Percentiles rank a stretch among this genome's conserved stretches.
These are phyloP conservation scores for Ophiostoma angusticollis DNA, from an alignment of 2,329 filamentous ascomycete genomes.

Conservation along the genomic window DNA sequence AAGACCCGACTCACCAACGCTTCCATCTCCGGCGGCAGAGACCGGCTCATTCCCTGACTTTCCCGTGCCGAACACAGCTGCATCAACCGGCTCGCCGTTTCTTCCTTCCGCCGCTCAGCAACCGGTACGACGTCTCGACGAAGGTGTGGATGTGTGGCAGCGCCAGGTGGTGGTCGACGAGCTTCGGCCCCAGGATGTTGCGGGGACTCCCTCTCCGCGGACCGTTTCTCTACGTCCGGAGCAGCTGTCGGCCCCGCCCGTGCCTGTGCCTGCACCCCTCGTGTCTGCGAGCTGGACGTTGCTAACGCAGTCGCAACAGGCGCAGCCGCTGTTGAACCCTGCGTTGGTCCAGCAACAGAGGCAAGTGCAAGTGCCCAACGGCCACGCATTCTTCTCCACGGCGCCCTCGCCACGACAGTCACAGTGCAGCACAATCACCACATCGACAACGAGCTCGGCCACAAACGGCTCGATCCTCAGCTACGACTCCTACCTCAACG, in stretches of 20 bases:
- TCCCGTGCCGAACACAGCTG: neutral
- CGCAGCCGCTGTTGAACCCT: neutral
- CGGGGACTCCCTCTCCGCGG: neutral
- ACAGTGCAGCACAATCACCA: constrained; percentile 12
- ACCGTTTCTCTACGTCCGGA: neutral
- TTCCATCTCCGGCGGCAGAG: constrained; percentile 6
- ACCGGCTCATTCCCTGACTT: neutral
- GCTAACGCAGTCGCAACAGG: constrained; percentile 2
- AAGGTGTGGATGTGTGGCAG: constrained; percentile 8
- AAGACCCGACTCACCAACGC: constrained; percentile 14
- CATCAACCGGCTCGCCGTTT: no score
- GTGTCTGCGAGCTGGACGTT: constrained; percentile 1
- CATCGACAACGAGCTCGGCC: constrained; percentile 7
- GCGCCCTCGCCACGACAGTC: constrained; percentile 11
- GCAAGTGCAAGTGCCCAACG: neutral
- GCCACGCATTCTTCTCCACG: no score
- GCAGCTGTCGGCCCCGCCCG: neutral
- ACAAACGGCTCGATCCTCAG: constrained; percentile 11
- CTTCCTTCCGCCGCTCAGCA: neutral
- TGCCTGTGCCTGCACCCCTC: neutral
- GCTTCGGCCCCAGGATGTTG: neutral
- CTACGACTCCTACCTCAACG: constrained; percentile 4
- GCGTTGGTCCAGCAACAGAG: neutral
- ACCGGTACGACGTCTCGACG: constrained; percentile 4
- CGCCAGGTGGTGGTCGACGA: neutral